Base-by-base conservation (phyloP, 1,284 basidiomycete genomes). In the Mycena citricolor region DNA sequence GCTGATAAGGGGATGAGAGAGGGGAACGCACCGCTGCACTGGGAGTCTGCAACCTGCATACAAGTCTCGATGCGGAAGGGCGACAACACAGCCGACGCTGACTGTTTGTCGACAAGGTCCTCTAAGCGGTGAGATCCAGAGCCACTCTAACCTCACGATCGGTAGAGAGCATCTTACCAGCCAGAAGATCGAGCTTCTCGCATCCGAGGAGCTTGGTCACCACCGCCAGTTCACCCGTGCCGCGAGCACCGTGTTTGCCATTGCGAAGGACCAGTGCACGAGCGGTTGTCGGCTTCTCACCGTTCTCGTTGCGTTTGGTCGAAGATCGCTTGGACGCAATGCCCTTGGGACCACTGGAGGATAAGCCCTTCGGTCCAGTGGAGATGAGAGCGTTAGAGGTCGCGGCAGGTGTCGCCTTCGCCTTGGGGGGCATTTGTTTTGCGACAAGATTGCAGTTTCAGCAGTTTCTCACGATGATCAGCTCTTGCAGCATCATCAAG, bases 101-200 rank as follows among this genome's bases (percentile, higher is more conserved):
- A 70, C 57, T 69, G 71, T 55, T 75, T 65, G 8, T 26, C 29
- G 42, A 81, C 67, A 32, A 86, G 72, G 60, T 86, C 83, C 77
- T 86, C 86, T 88, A 51, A 31, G 42, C 35, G 31, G 28, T 1
- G 52, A 51, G 39, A 54, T 39, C 42, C 44, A 51, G 40, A 47
- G 48, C 34, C 29, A 16, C 11, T 32, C 34, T 19, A 51, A 32
- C 48, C 38, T 39, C 44, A 21, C 0, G 8, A 45, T 10, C 31
- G 38, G 44, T 14, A 26, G 20, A 19, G 26, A 5, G 64, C 67
- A n/a, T n/a, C n/a, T 42, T 57, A 86, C 86, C 85, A 53, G 83
- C 84, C 26, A 89, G 65, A 21, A 89, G 71, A 58, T 87, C 84
- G 21, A 89, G 68, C 57, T 89, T 89, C 63, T 90, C 86, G 56